These are phyloP conservation scores for Rhizopogon salebrosus DNA, from an alignment of 768 basidiomycete genomes.

Conservation along the genomic window DNA sequence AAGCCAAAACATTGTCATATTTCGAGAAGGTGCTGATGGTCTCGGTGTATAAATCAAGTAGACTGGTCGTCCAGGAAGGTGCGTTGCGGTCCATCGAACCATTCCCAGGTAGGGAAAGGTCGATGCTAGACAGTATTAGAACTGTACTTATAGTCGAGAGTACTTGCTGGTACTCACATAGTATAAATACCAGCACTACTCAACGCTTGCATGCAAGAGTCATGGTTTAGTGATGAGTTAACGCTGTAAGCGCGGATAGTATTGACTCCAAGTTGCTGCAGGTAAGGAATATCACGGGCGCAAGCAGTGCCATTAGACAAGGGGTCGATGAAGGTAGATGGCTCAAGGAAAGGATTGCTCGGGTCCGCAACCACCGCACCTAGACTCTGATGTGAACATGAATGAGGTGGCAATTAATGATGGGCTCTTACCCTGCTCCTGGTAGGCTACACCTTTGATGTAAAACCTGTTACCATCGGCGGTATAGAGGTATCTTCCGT, in stretches of 20 bases:
- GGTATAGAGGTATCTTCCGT: conserved; percentile 78
- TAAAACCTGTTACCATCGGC: conserved; percentile 75
- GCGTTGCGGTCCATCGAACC: conserved; percentile 73
- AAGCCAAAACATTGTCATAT: conserved; percentile 87
- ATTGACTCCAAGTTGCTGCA: conserved; percentile 75
- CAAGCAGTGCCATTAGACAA: conserved; percentile 65
- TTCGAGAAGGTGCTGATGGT: conserved; percentile 79
- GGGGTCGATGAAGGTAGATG: conserved; percentile 76
- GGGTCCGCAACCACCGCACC: conserved; percentile 35
- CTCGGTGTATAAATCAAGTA: conserved; percentile 70
- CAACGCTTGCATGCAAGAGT: conserved; percentile 77
- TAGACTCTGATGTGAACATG: conserved; percentile 6
- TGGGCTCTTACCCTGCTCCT: conserved; percentile 58
- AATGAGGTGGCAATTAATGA: not conserved
- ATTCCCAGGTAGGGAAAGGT: conserved; percentile 79
- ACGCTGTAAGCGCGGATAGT: conserved; percentile 85
- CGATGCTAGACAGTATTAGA: conserved; percentile 51
- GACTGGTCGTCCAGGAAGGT: conserved; percentile 77
- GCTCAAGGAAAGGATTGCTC: conserved; percentile 63
- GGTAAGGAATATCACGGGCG: conserved; percentile 71
- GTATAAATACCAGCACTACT: conserved; percentile 81
- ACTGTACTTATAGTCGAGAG: conserved; percentile 1
- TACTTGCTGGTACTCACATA: conserved; percentile 49
- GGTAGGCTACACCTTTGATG: conserved; percentile 86
- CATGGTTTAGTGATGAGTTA: conserved; percentile 77